Percentiles rank a stretch among this genome's conserved stretches.
These are phyloP conservation scores for Didymella pomorum DNA, from an alignment of 2,329 filamentous ascomycete genomes.

Conservation along the genomic window DNA sequence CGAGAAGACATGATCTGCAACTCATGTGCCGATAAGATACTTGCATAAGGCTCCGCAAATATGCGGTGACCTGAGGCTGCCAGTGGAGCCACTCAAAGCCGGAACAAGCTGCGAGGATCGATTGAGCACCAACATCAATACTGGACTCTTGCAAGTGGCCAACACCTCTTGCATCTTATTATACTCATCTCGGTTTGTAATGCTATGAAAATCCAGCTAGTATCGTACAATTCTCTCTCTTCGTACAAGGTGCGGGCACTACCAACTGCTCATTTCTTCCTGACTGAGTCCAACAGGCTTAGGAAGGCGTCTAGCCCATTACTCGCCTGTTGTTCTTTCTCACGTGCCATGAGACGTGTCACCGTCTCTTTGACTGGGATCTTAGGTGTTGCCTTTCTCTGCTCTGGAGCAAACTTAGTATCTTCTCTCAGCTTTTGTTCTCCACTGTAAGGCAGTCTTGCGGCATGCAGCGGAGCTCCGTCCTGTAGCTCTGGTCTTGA, in stretches of 20 bases:
- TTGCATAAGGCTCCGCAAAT: neutral
- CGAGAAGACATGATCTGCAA: neutral
- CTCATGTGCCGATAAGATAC: neutral
- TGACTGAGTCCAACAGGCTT: neutral
- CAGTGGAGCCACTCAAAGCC: neutral
- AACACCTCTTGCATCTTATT: neutral
- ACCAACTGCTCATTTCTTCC: neutral
- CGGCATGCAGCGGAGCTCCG: neutral
- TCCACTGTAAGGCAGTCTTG: too few relatives aligned
- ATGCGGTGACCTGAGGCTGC: neutral
- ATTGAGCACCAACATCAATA: neutral
- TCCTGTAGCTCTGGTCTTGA: too few relatives aligned
- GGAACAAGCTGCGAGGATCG: neutral
- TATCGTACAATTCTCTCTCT: neutral
- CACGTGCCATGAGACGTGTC: neutral
- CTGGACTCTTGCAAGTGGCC: neutral
- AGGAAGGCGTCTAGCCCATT: conserved; percentile 4
- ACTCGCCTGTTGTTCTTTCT: neutral
- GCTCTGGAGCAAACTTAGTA: too few relatives aligned
- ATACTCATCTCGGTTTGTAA: neutral
- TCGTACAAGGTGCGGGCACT: neutral
- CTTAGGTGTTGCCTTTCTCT: neutral
- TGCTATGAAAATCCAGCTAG: too few relatives aligned
- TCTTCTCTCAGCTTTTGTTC: neutral
- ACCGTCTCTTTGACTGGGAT: neutral